Base-by-base conservation (phyloP, 2,329 filamentous ascomycete genomes). In the Colletotrichum sp. region DNA sequence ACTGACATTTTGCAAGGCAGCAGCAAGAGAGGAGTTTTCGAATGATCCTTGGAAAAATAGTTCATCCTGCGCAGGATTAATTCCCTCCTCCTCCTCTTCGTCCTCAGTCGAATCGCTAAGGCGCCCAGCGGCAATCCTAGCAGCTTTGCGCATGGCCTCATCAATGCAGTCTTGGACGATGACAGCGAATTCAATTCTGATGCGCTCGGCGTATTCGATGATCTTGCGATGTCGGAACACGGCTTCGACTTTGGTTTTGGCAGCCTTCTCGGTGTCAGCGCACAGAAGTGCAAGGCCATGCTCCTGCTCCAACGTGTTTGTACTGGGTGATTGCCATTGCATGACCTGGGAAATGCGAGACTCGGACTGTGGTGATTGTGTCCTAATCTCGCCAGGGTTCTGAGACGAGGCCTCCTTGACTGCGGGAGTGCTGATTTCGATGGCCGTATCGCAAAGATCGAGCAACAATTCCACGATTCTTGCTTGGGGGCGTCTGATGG, bases 161-260 rank as follows among this genome's bases (percentile, higher is more conserved):
- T 98, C 94, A 69, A 99, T 98, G 83, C 97, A 99, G 80, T 98
- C 95, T 81, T 99, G 95, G 4, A 99, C 96, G 74, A 98, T 89
- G 30, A 98, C 92, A 32, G 96, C 94, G 81, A 98, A 98, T 81
- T 99, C 97, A 63, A 98, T 91, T 6, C 98, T 95, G 78, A 99
- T 98, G 36, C 98, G 93, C 85, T 99, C 97, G 0, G 96, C 93
- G 83, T 99, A 99, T 83, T 99, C 97, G 36, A 99, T 93, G 67
- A 99, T 98, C 80, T 94, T 93, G 67, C 96, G 93, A 84, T 99
- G 95, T 39, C 97, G 94, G 78, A 98, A 93, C 8, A 99, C 95
- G 6, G 96, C 95, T 81, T 99, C 97, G 3, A 99, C 95, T 83
- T 99, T 99, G 60, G 94, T 91, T 81, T 93, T 95, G 30, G 96